Conservation (phyloP, 257 asterid genomes). For the Ocimum tenuiflorum region DNA sequence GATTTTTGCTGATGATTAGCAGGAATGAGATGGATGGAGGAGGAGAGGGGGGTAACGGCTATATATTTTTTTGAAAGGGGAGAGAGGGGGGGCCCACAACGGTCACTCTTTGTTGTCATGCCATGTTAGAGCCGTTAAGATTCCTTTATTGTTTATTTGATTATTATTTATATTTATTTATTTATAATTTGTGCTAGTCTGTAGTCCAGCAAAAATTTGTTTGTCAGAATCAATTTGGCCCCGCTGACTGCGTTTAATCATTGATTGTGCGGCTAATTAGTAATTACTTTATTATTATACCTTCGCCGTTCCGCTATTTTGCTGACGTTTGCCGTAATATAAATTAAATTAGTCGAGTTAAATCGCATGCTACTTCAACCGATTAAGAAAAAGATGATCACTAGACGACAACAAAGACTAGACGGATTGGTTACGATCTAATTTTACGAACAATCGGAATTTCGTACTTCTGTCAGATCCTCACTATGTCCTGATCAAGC, state of each 20-base stretch:
- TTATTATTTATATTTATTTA: background rate
- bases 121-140: conserved; percentile 75
- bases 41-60: conserved; percentile 25
- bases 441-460: too few species aligned
- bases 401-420: too few species aligned
- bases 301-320: background rate
- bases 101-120: conserved; percentile 52
- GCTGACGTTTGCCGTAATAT: too few species aligned
- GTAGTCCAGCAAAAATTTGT: conserved; percentile 40
- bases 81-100: conserved; percentile 44
- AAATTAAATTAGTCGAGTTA: too few species aligned
- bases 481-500: too few species aligned
- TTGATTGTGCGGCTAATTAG: conserved; percentile 9
- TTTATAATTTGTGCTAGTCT: conserved; percentile 31
- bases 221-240: conserved; percentile 40
- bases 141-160: conserved; percentile 10
- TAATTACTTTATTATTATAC: too few species aligned
- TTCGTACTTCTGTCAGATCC: too few species aligned
- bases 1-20: too few species aligned
- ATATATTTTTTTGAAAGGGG: conserved; percentile 24
- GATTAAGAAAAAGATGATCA: too few species aligned
- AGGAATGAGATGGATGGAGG: background rate
- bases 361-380: too few species aligned
- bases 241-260: conserved; percentile 28
- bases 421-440: too few species aligned